Base-by-base conservation (phyloP, 139 green algal species). In the Chlamydomonas sphaeroides region DNA sequence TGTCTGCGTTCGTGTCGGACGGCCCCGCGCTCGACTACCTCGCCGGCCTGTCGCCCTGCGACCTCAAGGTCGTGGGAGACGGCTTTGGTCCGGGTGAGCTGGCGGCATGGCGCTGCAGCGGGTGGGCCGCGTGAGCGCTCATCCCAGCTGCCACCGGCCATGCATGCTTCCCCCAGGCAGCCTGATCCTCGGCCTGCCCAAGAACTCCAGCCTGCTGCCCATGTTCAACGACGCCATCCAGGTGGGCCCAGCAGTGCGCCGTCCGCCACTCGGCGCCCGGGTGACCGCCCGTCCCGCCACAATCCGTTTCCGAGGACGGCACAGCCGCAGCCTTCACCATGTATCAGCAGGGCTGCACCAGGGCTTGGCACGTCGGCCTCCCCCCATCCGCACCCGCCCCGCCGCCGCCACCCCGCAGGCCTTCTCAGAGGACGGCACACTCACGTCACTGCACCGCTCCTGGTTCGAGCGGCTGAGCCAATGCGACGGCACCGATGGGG, bases 1-100 rank as follows among this genome's bases (percentile, higher is more conserved):
- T 88, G 23, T 14, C 41, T 1, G 83, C 76, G 7, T 88, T 84
- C 30, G 62, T 84, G 11, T 57, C 20, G 4, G 83, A 88, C 67
- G 23, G 77, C 41, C 66, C 74, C 14, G 30, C 38, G 61, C 42
- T 82, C 62, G 1, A 25, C 39, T 82, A 73, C 75, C n/a, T 39
- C 25, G 48, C 75, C 23, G 30, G 59, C 23, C 61, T 49, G 62
- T 62, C 49, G 42, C 75, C 75, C 32, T 82, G 75, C 59, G 62
- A 82, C 63, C 41, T 63, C 5, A 6, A 42, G 62, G 75, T 82
- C 42, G 75, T 82, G 41, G 75, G 75, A 20, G 42, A 82, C 42
- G 26, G 32, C 35, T 82, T 82, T n/a, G 75, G 75, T 32, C 75
- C 75, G 30, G 62, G 75, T 82, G 62, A 6, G 69, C 28, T 41